Evolutionary conservation across 73 alveolate species (phyloP), one percentile per base, ranked within the genome.

Genomic region (Paramecium pentaurelia): DNA sequence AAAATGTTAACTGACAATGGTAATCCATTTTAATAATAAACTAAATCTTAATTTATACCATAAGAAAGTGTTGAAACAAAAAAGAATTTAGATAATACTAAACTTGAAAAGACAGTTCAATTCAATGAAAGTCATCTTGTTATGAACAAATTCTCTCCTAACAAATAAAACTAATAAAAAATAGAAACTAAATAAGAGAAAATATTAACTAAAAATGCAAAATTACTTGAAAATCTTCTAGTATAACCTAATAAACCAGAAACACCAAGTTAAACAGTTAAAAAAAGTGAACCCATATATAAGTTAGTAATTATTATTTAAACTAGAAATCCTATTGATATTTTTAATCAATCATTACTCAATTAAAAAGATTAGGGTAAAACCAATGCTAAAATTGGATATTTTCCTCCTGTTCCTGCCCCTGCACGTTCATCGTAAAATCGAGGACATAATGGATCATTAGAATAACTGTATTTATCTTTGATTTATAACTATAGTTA

Each of bases 1-100:
- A 80, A 80, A 18, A 16, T 80, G 45, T 45, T 80, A 25, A 80
- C 91, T 80, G 91, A 80, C 14, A 28, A 40, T 32, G 91, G 91
- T 12, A 45, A 40, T 20, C 75, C 73, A 10, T 32, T 80, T 18
- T 25, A 32, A 25, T 42, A 42, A 27, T 10, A 40, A 80, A 80
- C 91, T 20, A 80, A 42, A 45, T 42, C 71, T 3, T 25, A 80
- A 80, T 80, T 80, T 49, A 5, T 49, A 45, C 77, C 91, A 18
- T 36, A 42, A 80, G 91, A 80, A 18, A 32, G 4, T 18, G 32
- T 54, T 5, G 70, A 54, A 54, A 54, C 70, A 18, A 54, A 54
- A 54, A 54, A 36, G 37, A 37, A 73, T 36, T 44, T 38, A 73
- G 60, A 30, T 11, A 38, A 73, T 20, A 36, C 40, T 18, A 73